A percentile compares a stretch with the other conserved stretches of the same genome.
These are phyloP conservation scores for Daphne laureola DNA, from an alignment of 441 rosid species.

Conservation along the genomic window DNA sequence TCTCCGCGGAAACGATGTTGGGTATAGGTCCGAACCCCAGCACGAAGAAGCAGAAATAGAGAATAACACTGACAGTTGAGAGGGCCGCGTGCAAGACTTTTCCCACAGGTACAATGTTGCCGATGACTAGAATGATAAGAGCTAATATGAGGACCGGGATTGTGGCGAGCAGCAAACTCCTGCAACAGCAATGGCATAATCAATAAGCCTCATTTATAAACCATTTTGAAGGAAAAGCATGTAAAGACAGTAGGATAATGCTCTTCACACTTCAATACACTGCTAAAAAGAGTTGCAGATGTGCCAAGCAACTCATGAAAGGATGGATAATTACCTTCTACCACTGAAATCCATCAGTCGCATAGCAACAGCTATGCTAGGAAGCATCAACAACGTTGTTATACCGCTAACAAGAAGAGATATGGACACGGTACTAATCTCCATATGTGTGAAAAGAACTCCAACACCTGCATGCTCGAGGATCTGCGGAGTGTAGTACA, in stretches of 20 bases:
- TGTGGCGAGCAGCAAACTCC: constrained; percentile 38
- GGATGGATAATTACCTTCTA: constrained; percentile 28
- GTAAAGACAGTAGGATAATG: background rate
- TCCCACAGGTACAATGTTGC: constrained; percentile 26
- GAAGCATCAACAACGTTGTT: constrained; percentile 46
- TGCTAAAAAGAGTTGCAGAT: background rate
- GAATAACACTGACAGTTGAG: constrained; percentile 31
- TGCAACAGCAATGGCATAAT: constrained; percentile 11
- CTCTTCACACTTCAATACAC: background rate
- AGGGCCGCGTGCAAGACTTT: constrained; percentile 23
- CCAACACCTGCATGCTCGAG: constrained; percentile 43
- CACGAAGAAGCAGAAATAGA: constrained; percentile 45
- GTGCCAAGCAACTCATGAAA: background rate
- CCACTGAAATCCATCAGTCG: constrained; percentile 47
- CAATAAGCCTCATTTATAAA: no score
- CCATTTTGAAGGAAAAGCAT: no score
- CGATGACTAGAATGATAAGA: constrained; percentile 27
- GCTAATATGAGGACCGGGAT: constrained; percentile 37
- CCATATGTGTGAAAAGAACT: constrained; percentile 32
- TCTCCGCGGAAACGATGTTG: constrained; percentile 49
- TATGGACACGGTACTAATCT: constrained; percentile 33
- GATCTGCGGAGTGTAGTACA: constrained; percentile 51
- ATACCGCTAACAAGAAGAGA: constrained; percentile 43
- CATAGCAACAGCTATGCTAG: constrained; percentile 41
- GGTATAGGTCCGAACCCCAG: constrained; percentile 54